These are phyloP conservation scores for Oryza brachyantha DNA, from an alignment of 176 grass and related monocot species.

Conservation along the genomic window DNA sequence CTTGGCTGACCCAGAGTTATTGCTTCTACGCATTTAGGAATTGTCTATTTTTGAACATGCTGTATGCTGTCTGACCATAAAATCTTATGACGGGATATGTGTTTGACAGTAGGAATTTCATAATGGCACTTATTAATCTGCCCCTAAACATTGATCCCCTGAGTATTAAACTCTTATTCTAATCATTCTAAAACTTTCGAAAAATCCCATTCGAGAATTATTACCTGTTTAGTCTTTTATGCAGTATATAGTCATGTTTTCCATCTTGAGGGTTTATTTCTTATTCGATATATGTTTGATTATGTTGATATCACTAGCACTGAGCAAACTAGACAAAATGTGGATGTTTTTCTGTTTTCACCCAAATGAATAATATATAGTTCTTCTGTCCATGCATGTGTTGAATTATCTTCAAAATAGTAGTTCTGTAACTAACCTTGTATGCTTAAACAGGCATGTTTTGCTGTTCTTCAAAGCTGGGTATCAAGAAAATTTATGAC, in stretches of 20 bases:
- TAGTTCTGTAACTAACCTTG: slow-evolving; percentile 15
- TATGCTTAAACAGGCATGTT: slow-evolving; percentile 66
- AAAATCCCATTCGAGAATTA: background rate
- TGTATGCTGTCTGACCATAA: background rate
- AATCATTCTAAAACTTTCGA: background rate
- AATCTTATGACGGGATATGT: background rate
- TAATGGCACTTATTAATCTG: background rate
- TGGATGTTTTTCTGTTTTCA: background rate
- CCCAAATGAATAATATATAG: background rate
- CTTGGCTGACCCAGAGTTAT: background rate
- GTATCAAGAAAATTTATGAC: slow-evolving; percentile 98
- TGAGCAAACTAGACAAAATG: background rate
- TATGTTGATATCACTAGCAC: background rate
- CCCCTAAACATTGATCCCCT: background rate
- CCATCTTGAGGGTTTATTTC: background rate
- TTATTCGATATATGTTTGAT: background rate
- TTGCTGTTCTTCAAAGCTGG: slow-evolving; percentile 96
- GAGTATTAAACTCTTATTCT: background rate
- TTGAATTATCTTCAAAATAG: background rate
- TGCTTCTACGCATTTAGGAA: background rate
- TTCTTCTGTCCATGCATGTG: background rate
- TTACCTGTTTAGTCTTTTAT: background rate
- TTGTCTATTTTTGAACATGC: background rate
- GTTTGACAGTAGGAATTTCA: background rate
- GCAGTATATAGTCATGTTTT: background rate